Evolutionary conservation across 1,284 basidiomycete species (phyloP), one percentile per base, ranked within the genome.

Genomic region (Cutaneotrichosporon sp.): DNA sequence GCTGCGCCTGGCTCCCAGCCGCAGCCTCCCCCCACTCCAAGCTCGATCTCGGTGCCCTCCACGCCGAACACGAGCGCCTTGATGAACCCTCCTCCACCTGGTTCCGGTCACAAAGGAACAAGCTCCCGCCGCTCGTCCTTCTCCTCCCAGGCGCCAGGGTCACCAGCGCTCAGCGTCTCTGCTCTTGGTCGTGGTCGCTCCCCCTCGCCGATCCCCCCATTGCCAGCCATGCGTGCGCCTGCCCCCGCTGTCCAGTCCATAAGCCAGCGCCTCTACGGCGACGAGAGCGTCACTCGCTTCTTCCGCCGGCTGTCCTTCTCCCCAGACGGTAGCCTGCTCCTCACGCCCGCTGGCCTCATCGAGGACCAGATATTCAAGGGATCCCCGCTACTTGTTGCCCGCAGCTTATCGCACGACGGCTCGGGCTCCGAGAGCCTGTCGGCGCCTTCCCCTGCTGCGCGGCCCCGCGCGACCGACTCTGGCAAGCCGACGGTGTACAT

Each of bases 311-410:
- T 99, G 58, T 89, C 89, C 4, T 99, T 97, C 81, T 95, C 92
- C 62, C 92, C 95, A 2, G 95, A 99, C 75, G 95, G 97, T 1
- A 91, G 88, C 10, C 82, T 99, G 53, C 84, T 99, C 22, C 83
- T 97, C 67, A 98, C 97, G 0, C 95, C 97, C 0, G 95, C 95
- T 1, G 95, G 97, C 1, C 90, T 97, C 73, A 97, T 97, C 72
- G 93, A 97, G 74, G 92, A 95, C 77, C 90, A 91, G 14, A 84
- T 88, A 46, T 84, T 88, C 60, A 74, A 72, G 59, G 73, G 73
- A 6, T 76, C 77, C 70, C 85, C 59, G 79, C 84, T 54, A 78
- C 78, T 59, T 59, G 49, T 80, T 0, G 76, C 80, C 3, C 65
- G 74, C 24, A 69, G 64, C 14, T 47, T 75, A 14, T 75, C 77